A percentile compares a stretch with the other conserved stretches of the same genome.
These are phyloP conservation scores for Neonectria punicea DNA, from an alignment of 2,329 filamentous ascomycete species.

Conservation along the genomic window DNA sequence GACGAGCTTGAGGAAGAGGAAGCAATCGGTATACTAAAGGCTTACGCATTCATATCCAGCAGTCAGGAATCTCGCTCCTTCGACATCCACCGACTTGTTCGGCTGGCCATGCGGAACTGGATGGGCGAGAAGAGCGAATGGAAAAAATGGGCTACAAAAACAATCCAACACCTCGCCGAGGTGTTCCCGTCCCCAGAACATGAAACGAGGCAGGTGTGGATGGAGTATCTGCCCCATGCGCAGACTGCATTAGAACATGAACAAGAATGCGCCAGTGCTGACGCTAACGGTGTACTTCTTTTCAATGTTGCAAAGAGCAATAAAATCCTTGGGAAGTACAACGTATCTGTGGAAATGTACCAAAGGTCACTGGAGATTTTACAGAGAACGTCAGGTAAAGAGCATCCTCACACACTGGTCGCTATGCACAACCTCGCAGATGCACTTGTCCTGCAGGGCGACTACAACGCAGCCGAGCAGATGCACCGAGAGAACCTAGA, in stretches of 20 bases:
- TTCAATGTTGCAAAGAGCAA: neutral
- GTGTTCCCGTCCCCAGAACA: constrained; percentile 27
- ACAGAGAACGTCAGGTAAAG: too few species aligned
- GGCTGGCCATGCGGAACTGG: constrained; percentile 45
- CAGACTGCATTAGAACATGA: constrained; percentile 12
- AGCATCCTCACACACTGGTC: too few species aligned
- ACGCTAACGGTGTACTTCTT: neutral
- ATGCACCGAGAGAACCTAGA: too few species aligned
- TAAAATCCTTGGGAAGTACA: too few species aligned
- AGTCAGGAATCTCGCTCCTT: constrained; percentile 23
- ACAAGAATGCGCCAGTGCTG: constrained; percentile 1
- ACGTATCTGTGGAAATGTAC: too few species aligned
- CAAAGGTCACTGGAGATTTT: too few species aligned
- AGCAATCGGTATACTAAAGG: constrained; percentile 41
- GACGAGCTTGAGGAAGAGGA: constrained; percentile 30
- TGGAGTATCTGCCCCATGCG: constrained; percentile 38
- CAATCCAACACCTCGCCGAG: constrained; percentile 26
- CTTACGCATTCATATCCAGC: constrained; percentile 47
- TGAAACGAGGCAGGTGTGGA: constrained; percentile 35
- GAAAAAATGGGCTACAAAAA: neutral
- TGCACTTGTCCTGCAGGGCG: too few species aligned
- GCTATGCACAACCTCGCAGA: too few species aligned
- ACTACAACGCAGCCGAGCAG: too few species aligned
- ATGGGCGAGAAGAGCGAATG: constrained; percentile 27
- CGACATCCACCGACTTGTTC: constrained; percentile 48